Percentiles rank a stretch among this genome's conserved stretches.
These are phyloP conservation scores for Luvunga scandens DNA, from an alignment of 345 rosid species.

Conservation along the genomic window DNA sequence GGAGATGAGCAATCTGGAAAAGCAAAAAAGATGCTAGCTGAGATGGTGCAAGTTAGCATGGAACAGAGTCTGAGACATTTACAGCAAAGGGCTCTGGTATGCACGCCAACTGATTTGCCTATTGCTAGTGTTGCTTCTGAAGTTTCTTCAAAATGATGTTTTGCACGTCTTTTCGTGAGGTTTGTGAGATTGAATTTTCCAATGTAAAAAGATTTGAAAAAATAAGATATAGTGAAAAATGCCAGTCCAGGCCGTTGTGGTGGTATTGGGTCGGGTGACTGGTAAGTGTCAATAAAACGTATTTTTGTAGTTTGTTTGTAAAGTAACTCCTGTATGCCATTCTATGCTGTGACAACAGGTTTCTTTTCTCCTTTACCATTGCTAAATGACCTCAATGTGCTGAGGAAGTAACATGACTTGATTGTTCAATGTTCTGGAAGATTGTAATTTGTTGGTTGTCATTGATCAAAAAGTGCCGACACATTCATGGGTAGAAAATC, in stretches of 20 bases:
- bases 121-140: conserved; percentile 47
- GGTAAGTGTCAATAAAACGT: conserved; percentile 49
- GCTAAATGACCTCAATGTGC: neutral
- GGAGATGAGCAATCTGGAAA: conserved; percentile 88
- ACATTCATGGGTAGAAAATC: neutral
- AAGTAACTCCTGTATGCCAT: conserved; percentile 28
- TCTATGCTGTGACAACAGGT: conserved; percentile 14
- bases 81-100: conserved; percentile 86
- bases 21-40: conserved; percentile 94
- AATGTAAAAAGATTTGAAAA: conserved; percentile 23
- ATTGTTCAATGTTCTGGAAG: neutral
- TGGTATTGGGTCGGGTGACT: conserved; percentile 75
- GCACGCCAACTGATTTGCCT: conserved; percentile 65
- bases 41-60: conserved; percentile 99
- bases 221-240: conserved; percentile 34
- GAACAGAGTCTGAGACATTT: conserved; percentile 94
- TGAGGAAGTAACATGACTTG: neutral
- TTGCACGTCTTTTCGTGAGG: neutral
- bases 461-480: neutral
- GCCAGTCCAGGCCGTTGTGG: conserved; percentile 77
- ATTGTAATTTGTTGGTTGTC: neutral
- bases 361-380: neutral
- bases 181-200: conserved; percentile 28
- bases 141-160: conserved; percentile 46
- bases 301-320: conserved; percentile 37